Base-by-base conservation (phyloP, 768 basidiomycete genomes). In the Russula virescens region DNA sequence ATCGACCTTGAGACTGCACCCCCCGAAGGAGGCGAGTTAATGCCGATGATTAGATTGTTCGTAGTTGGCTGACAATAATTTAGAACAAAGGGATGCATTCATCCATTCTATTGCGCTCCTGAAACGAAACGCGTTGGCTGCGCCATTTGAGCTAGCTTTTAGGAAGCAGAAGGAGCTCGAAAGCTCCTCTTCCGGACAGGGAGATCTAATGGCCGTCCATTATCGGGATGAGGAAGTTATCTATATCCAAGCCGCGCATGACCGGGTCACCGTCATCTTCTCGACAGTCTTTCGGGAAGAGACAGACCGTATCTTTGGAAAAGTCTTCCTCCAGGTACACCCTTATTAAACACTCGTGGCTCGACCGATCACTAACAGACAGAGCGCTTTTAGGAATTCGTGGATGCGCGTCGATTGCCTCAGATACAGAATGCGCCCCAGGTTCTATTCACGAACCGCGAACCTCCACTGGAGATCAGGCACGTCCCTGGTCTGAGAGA, bases 141-240 rank as follows among this genome's bases (percentile, higher is more conserved):
- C 96, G 2, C 96, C 97, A 0, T 98, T 98, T 70, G 94, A 98
- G 69, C 78, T 76, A 45, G 95, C 90, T 1, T 98, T 98, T 76
- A 78, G 78, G 46, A 81, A 86, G 11, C 93, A 96, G 75, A 89
- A 90, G 68, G 75, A 85, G 55, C 79, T 98, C n/a, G 94, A 96
- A 68, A 77, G 80, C n/a, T 79, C 85, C 0, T 85, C 82, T 46
- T 75, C 78, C 31, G 77, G 81, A 14, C 83, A 84, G 54, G 92
- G 91, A 26, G 88, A 96, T 45, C 76, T 98, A 59, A 97, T 98
- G 90, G 80, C 86, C 66, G 82, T 99, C 60, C 90, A 93, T 73
- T 98, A 98, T 75, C 87, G 97, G 51, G 94, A 94, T 68, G 93
- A 98, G 69, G 97, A 99, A 75, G 95, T 92, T 21, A 95, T 99